phyloP scores from a whole-genome alignment of 306 rosid genomes.

The Ziziphus jujuba region DNA sequence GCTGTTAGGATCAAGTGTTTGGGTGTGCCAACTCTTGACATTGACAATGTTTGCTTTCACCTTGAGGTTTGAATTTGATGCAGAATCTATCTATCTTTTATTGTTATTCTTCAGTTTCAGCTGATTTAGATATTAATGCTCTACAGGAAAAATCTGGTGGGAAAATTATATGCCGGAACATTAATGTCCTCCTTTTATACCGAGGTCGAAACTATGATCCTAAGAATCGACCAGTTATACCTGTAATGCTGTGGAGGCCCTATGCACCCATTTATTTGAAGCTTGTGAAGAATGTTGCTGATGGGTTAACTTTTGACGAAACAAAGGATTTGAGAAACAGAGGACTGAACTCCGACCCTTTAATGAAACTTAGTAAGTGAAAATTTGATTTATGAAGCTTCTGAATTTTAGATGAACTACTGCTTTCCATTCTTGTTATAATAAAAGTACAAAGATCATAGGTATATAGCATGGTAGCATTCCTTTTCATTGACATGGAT shows the following conservation, averaged over 20 bases:
- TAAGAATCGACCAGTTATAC: slow-evolving; percentile 60
- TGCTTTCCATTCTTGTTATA: not conserved
- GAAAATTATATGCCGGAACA: slow-evolving; percentile 57
- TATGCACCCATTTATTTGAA: slow-evolving; percentile 83
- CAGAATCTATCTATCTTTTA: not conserved
- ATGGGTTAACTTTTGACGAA: slow-evolving; percentile 64
- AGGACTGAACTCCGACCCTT: slow-evolving; percentile 63
- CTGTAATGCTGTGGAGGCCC: slow-evolving; percentile 95
- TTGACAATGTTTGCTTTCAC: slow-evolving; percentile 87
- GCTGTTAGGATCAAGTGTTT: slow-evolving; percentile 96
- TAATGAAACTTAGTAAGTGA: slow-evolving; percentile 83
- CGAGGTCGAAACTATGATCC: slow-evolving; percentile 82
- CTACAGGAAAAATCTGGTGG: slow-evolving; percentile 85
- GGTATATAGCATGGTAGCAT: slow-evolving; percentile 1
- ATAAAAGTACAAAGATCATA: not conserved
- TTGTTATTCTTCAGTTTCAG: slow-evolving; percentile 16
- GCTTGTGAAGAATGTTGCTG: slow-evolving; percentile 77
- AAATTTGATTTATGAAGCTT: not conserved
- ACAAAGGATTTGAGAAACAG: slow-evolving; percentile 72
- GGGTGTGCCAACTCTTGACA: slow-evolving; percentile 94
- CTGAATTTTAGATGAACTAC: not conserved
- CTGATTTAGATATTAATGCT: slow-evolving; percentile 36
- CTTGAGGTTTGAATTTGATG: slow-evolving; percentile 59
- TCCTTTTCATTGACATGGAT: not conserved
- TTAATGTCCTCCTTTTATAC: slow-evolving; percentile 68